phyloP scores from a whole-genome alignment of 352 stramenopile genomes.

The Phytopythium litorale region DNA sequence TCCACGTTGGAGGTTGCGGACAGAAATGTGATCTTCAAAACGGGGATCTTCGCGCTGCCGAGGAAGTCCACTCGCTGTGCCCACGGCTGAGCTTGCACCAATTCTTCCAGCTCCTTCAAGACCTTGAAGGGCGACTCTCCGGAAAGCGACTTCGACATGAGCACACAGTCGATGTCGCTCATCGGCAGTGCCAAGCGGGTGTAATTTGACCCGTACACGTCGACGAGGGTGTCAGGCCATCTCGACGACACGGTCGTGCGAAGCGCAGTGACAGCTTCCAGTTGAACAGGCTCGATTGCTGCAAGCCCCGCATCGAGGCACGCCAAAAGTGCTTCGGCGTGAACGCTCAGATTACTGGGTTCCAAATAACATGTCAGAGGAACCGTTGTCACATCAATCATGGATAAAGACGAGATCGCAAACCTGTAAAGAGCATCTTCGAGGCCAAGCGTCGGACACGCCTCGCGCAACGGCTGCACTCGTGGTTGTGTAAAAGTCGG shows the following conservation, averaged over 20 bases:
- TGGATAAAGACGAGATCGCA: neutral
- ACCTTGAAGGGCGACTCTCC: constrained; percentile 80
- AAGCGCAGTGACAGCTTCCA: constrained; percentile 43
- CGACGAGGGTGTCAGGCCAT: constrained; percentile 89
- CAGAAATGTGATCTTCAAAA: constrained; percentile 91
- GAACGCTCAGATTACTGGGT: constrained; percentile 37
- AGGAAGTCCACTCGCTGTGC: constrained; percentile 91
- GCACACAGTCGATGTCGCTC: constrained; percentile 97
- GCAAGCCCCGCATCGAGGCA: constrained; percentile 39
- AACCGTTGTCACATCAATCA: neutral
- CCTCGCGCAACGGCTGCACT: neutral
- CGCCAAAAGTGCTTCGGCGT: constrained; percentile 54
- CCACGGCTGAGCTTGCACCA: constrained; percentile 77
- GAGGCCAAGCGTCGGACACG: neutral
- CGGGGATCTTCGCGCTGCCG: constrained; percentile 92
- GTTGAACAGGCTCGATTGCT: constrained; percentile 34
- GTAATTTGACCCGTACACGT: constrained; percentile 96
- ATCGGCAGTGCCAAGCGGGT: constrained; percentile 93
- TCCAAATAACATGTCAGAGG: neutral
- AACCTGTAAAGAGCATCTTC: constrained; percentile 31
- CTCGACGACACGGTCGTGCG: constrained; percentile 44
- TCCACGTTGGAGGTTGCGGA: constrained; percentile 28
- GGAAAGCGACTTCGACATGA: constrained; percentile 78
- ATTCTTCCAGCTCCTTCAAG: constrained; percentile 86
- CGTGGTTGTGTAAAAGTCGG: neutral